These are phyloP conservation scores for Globisporangium solare DNA, from an alignment of 352 stramenopile species.

Conservation along the genomic window DNA sequence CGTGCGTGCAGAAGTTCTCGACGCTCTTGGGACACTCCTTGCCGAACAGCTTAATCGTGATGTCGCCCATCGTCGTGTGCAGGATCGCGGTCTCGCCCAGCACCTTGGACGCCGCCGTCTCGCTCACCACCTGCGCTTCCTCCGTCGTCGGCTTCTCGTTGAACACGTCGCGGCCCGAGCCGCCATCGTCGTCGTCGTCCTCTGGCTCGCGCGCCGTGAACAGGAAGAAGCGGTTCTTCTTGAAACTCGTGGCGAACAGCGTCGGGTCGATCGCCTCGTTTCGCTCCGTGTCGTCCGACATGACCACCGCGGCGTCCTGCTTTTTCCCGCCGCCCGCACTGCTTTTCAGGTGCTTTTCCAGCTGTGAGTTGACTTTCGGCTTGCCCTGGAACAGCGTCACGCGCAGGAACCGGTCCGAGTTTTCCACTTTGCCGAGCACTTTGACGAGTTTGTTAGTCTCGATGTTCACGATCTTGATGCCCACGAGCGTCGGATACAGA, in stretches of 20 bases:
- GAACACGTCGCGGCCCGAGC: slow-evolving; percentile 91
- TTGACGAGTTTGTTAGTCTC: slow-evolving; percentile 91
- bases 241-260: slow-evolving; percentile 86
- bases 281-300: slow-evolving; percentile 52
- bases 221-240: slow-evolving; percentile 94
- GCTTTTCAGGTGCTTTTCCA: slow-evolving; percentile 77
- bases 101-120: slow-evolving; percentile 60
- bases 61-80: slow-evolving; percentile 98
- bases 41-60: slow-evolving; percentile 95
- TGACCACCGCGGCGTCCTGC: slow-evolving; percentile 38
- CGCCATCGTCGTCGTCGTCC: slow-evolving; percentile 55
- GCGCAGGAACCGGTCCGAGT: slow-evolving; percentile 92
- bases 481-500: slow-evolving; percentile 93
- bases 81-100: slow-evolving; percentile 86
- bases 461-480: slow-evolving; percentile 96
- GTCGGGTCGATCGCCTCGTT: slow-evolving; percentile 71
- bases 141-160: slow-evolving; percentile 97
- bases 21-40: slow-evolving; percentile 94
- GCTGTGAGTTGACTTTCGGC: slow-evolving; percentile 95
- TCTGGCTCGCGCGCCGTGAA: slow-evolving; percentile 95
- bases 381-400: slow-evolving; percentile 94
- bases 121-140: slow-evolving; percentile 84
- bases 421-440: slow-evolving; percentile 95
- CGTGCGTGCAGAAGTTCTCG: slow-evolving; percentile 98
- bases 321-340: slow-evolving; percentile 44